phyloP scores from a whole-genome alignment of 176 grass and related monocot species.

The Rhipidocladum racemiflorum region DNA sequence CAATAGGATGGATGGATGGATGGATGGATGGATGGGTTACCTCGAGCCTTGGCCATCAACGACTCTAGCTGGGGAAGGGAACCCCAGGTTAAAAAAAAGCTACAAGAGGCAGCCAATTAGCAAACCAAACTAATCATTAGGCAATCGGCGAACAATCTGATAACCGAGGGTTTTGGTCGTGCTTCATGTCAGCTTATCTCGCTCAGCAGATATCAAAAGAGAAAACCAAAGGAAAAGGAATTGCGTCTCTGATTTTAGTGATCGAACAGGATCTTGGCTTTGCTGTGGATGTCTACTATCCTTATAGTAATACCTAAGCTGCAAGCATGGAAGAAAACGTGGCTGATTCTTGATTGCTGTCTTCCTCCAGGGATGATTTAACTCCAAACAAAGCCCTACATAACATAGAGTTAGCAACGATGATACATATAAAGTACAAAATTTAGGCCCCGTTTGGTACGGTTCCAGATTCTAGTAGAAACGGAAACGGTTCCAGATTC shows the following conservation, averaged over 20 bases:
- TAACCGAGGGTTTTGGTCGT: neutral
- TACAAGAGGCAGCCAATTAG: neutral
- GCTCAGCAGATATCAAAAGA: neutral
- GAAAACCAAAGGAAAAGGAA: neutral
- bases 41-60: conserved; percentile 11
- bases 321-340: neutral
- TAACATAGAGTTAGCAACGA: neutral
- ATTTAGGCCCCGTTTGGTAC: too few species aligned
- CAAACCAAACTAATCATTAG: neutral
- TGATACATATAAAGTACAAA: too few species aligned
- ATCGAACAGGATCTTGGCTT: neutral
- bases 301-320: too few species aligned
- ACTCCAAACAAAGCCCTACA: neutral
- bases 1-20: neutral
- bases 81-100: neutral
- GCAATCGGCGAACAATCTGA: neutral
- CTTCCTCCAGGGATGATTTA: neutral
- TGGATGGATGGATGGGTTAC: neutral
- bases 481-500: too few species aligned
- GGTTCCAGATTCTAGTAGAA: too few species aligned
- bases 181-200: neutral
- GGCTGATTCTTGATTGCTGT: neutral
- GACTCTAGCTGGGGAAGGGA: neutral
- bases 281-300: neutral
- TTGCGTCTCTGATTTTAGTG: neutral